Evolutionary conservation across 768 basidiomycete species (phyloP), one percentile per base, ranked within the genome.

Genomic region (Tylopilus sp.): DNA sequence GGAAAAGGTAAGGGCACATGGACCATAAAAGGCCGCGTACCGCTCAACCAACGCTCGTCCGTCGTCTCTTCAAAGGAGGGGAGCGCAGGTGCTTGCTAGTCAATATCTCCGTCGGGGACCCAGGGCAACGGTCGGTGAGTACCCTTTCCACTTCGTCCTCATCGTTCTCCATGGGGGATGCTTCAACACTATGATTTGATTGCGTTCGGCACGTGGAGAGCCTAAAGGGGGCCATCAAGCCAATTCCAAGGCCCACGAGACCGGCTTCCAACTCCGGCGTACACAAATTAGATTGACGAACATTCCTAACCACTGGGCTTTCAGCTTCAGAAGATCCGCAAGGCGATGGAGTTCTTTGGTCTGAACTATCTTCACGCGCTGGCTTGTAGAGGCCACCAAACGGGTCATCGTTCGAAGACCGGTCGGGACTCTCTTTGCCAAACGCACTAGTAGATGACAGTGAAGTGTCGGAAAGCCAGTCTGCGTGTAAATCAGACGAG

Each of bases 181-280:
- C 46, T 25, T 59, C 56, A 2, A 29, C 41, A 11, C 34, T 45
- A 16, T 57, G 52, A 22, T 46, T 52, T 28, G 63, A 43, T 44
- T 64, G 67, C 28, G 58, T 67, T 38, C 74, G 68, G 42, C 71
- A 74, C 28, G 73, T 71, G 31, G 78, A 72, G 44, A 81, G 69
- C 28, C 70, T 70, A 57, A 85, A 84, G 13, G 84, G 79, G 48
- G 78, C 81, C 59, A 85, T 71, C 36, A 85, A 70, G 9, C 71
- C 70, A 56, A 71, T 70, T 34, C 70, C 70, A 30, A 71, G 71
- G 19, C 78, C 77, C 28, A 74, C 69, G 38, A 70, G 62, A 25
- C 61, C 66, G 5, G 68, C 70, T 19, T 73, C 61, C 14, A 76
- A 64, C 42, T 66, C 70, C 24, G 63, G 59, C 9, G 62, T 58